Percentiles rank a stretch among this genome's conserved stretches.
These are phyloP conservation scores for Solanum arcanum DNA, from an alignment of 257 asterid species.

Conservation along the genomic window DNA sequence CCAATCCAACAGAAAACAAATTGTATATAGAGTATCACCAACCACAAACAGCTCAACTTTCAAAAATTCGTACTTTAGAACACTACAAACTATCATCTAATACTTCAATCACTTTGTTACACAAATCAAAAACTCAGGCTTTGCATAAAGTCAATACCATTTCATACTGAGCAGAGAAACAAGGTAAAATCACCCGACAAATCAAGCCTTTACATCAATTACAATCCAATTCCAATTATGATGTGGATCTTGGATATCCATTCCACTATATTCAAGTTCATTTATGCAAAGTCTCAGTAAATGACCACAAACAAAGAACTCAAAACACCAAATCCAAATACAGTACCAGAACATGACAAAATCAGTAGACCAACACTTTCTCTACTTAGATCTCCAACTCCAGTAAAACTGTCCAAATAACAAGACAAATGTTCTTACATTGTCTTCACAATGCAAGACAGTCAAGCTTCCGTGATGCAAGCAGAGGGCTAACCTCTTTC, in stretches of 20 bases:
- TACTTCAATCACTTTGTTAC: not conserved
- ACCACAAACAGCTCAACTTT: not conserved
- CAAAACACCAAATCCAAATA: not conserved
- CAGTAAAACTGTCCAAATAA: constrained; percentile 44
- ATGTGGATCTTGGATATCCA: not conserved
- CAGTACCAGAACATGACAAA: not conserved
- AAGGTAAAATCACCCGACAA: not conserved
- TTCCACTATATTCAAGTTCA: not conserved
- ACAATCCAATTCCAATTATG: not conserved
- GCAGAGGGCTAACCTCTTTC: constrained; percentile 56
- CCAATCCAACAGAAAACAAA: not conserved
- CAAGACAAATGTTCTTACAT: not conserved
- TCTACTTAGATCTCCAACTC: constrained; percentile 18
- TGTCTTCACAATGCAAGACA: not conserved
- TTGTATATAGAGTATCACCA: not conserved
- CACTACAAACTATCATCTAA: not conserved
- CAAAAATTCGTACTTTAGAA: not conserved
- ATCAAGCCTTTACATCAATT: not conserved
- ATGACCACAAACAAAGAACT: not conserved
- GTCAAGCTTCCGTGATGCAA: not conserved
- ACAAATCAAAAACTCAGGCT: not conserved
- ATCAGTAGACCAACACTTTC: not conserved
- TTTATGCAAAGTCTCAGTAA: not conserved
- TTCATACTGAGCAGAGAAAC: not conserved
- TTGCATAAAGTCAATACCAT: not conserved